Evolutionary conservation across 768 basidiomycete species (phyloP).

Genomic region (Suillus hirtellus): DNA sequence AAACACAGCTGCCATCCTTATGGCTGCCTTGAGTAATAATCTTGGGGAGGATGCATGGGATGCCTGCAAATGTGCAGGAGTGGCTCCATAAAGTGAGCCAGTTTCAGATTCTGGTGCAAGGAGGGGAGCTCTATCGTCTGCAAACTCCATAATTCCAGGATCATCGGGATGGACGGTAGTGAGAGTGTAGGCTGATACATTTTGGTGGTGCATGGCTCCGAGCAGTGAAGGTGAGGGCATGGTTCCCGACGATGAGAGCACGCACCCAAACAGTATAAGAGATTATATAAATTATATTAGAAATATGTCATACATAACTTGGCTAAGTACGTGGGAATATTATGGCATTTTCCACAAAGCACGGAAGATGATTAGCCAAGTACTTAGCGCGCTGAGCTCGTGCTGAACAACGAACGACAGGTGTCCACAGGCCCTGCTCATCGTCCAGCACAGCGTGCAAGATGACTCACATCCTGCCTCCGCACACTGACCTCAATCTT

Average conservation of each 20-base stretch:
- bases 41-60: slow-evolving; percentile 44
- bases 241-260: slow-evolving; percentile 14
- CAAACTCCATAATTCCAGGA: slow-evolving; percentile 20
- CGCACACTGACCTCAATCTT: slow-evolving; percentile 44
- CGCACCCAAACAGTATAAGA: background rate
- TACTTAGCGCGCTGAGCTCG: slow-evolving; percentile 21
- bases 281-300: slow-evolving; percentile 12
- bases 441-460: slow-evolving; percentile 16
- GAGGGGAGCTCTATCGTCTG: slow-evolving; percentile 43
- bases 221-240: slow-evolving; percentile 12
- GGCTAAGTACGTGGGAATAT: slow-evolving; percentile 16
- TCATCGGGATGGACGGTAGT: slow-evolving; percentile 49
- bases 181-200: slow-evolving; percentile 63
- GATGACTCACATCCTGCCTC: slow-evolving; percentile 52
- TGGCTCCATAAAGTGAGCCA: slow-evolving; percentile 49
- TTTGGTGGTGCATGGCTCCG: slow-evolving; percentile 27
- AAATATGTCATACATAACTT: background rate
- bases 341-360: slow-evolving; percentile 28
- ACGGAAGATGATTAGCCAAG: slow-evolving; percentile 17
- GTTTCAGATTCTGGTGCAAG: slow-evolving; percentile 42
- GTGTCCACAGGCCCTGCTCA: slow-evolving; percentile 10
- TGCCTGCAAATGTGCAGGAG: slow-evolving; percentile 31
- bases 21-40: slow-evolving; percentile 74
- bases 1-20: slow-evolving; percentile 85
- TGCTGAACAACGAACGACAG: slow-evolving; percentile 20